Evolutionary conservation across 163 green algal species (phyloP), one percentile per base, ranked within the genome.

Genomic region (Volvox carteri): DNA sequence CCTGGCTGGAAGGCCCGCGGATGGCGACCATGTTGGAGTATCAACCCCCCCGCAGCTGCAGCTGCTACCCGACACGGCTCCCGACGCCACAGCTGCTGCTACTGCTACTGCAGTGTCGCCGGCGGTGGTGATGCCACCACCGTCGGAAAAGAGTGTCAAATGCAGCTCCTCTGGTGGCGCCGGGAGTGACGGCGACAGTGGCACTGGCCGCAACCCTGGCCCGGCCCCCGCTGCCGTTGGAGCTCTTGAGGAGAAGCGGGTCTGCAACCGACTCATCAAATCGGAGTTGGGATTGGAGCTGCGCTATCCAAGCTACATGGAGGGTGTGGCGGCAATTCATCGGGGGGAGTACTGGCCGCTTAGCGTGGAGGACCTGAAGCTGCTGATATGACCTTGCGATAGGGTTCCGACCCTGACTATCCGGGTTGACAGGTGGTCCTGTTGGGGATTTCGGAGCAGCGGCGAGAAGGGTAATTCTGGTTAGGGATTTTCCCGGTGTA

Each of bases 191-290:
- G 37, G 58, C 78, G 14, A 5, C 78, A 25, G 28, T 62, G 12
- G n/a, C 78, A 44, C 1, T 56, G 42, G 25, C 58, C 8, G 25
- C 33, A 23, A 11, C 5, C 19, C n/a, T 37, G 50, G 21, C 30
- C 5, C 39, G 4, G 39, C 41, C 11, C 6, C 11, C 18, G 72
- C 5, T 37, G 33, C 56, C 9, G 78, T 30, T 5, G 35, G 4
- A 30, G 62, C 23, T 7, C 37, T 92, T 48, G 88, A 92, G 39
- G 88, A 92, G 84, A 92, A 92, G 83, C 75, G 88, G 18, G 88
- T 92, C 54, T 25, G 76, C n/a, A 92, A 92, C 83, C 33, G 8
- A 5, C 74, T 28, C 44, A 77, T 92, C 35, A 54, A 58, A 35
- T 8, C 1, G 41, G 74, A 87, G 65, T 83, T 92, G 41, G 83